phyloP scores from a whole-genome alignment of 2,329 filamentous ascomycete species.

The Pyrenochaeta sp. region DNA sequence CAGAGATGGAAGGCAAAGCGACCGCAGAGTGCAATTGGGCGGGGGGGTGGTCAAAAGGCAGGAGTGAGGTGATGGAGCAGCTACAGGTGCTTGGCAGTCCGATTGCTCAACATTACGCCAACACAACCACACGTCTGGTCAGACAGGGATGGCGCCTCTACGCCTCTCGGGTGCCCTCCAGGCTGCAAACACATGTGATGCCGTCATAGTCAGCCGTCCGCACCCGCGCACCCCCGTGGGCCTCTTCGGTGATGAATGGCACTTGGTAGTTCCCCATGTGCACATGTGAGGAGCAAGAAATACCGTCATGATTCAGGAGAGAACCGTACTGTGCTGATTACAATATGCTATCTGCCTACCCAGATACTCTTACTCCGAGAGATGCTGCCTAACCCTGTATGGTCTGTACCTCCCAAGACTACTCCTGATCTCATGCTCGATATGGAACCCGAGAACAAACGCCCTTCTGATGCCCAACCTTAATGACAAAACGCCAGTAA shows the following conservation, averaged over 20 bases:
- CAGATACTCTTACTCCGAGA: background rate
- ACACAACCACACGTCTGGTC: slow-evolving; percentile 20
- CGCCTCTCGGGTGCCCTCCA: background rate
- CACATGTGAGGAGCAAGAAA: background rate
- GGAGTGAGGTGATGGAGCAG: background rate
- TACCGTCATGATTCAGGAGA: background rate
- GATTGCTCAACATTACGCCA: slow-evolving; percentile 15
- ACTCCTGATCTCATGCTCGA: slow-evolving; percentile 8
- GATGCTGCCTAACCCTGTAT: background rate
- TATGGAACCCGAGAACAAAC: slow-evolving; percentile 4
- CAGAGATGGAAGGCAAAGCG: background rate
- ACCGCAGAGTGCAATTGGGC: background rate
- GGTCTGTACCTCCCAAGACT: background rate
- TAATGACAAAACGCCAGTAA: slow-evolving; percentile 26
- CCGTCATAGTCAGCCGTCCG: too few relatives aligned
- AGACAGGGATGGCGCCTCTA: background rate
- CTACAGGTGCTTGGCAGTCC: background rate
- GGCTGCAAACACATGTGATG: slow-evolving; percentile 4
- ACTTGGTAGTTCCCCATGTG: too few relatives aligned
- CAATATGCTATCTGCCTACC: slow-evolving; percentile 15
- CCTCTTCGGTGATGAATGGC: too few relatives aligned
- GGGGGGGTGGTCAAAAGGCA: background rate
- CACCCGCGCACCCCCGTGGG: too few relatives aligned
- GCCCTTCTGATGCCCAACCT: slow-evolving; percentile 26
- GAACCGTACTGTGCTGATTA: slow-evolving; percentile 6